Percentiles rank a stretch among this genome's conserved stretches.
Evolutionary conservation across 2,329 filamentous ascomycete genomes (phyloP).

Genomic region (Cercospora sesami): DNA sequence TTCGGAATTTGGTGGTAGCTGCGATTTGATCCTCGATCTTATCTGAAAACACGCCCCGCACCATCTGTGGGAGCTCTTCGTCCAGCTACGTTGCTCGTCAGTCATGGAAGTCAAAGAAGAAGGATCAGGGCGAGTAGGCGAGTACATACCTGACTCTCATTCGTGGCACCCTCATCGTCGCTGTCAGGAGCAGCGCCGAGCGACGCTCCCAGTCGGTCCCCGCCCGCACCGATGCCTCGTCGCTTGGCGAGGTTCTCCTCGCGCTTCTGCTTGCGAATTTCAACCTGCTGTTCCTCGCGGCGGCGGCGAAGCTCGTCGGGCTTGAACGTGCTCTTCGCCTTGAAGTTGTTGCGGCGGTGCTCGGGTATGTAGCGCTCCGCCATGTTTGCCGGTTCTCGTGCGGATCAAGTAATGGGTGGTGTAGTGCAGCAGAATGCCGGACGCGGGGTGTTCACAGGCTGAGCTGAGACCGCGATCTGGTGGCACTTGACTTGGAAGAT

Average conservation of each 20-base stretch:
- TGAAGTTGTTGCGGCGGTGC: conserved; percentile 98
- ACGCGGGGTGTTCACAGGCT: conserved; percentile 5
- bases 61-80: conserved; percentile 98
- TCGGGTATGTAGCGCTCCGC: conserved; percentile 99
- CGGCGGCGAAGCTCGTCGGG: conserved; percentile 97
- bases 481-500: conserved; percentile 9
- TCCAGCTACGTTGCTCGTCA: conserved; percentile 66
- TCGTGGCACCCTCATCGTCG: conserved; percentile 93
- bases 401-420: conserved; percentile 23
- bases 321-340: conserved; percentile 99
- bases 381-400: conserved; percentile 61
- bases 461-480: conserved; percentile 7
- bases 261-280: conserved; percentile 97
- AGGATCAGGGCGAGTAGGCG: not conserved
- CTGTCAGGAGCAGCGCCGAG: conserved; percentile 90
- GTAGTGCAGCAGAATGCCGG: not conserved
- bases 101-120: conserved; percentile 6
- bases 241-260: conserved; percentile 99
- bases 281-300: conserved; percentile 98
- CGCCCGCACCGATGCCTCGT: conserved; percentile 81
- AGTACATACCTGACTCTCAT: conserved; percentile 84
- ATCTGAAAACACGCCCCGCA: conserved; percentile 95
- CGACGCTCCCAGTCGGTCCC: conserved; percentile 73
- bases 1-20: conserved; percentile 97
- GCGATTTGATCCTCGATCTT: conserved; percentile 97